These are phyloP conservation scores for Arxiozyma slooffiae DNA, from an alignment of 1,139 yeast species.

Conservation along the genomic window DNA sequence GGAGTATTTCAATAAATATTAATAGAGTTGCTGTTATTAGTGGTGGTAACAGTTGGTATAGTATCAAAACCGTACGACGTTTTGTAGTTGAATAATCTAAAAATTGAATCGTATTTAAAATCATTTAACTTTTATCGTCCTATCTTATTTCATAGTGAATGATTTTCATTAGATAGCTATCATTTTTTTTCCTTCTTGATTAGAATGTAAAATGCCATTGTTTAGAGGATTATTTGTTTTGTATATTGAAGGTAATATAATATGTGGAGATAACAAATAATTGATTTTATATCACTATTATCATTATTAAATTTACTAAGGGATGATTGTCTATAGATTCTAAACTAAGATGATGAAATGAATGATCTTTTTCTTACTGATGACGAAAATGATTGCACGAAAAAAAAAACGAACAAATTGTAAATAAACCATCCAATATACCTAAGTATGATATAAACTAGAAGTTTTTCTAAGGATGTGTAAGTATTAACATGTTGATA, in stretches of 20 bases:
- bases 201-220: not conserved
- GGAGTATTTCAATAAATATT: not conserved
- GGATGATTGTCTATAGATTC: not conserved
- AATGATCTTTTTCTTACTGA: not conserved
- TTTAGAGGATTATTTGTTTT: not conserved
- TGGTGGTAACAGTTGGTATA: not conserved
- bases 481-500: not conserved
- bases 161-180: not conserved
- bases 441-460: no score
- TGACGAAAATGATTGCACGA: not conserved
- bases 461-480: not conserved
- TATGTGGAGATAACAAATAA: conserved; percentile 9
- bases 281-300: not conserved
- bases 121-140: not conserved
- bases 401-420: no score
- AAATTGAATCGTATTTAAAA: not conserved
- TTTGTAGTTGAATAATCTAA: conserved; percentile 1
- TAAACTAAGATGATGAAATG: not conserved
- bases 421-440: no score
- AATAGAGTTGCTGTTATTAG: not conserved
- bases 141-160: not conserved
- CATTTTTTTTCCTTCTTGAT: not conserved
- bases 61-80: conserved; percentile 6
- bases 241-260: conserved; percentile 7
- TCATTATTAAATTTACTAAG: not conserved